Evolutionary conservation across 169 alveolate genomes (phyloP), one percentile per base, ranked within the genome.

Genomic region (Sarcocystis neurona): DNA sequence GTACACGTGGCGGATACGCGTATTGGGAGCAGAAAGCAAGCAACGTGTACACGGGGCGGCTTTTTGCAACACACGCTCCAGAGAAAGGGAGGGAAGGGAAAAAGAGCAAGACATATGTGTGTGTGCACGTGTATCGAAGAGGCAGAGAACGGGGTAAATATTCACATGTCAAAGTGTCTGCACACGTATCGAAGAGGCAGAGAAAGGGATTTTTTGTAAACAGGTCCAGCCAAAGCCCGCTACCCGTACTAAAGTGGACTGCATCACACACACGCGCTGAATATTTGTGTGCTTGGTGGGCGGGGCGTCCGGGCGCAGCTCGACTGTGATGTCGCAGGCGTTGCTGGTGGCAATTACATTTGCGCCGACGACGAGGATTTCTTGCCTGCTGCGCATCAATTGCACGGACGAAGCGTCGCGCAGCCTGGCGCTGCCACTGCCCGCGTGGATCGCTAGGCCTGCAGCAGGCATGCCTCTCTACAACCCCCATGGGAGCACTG

Each of bases 321-420:
- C 90, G 44, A 94, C 96, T 90, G 37, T 66, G 74, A 84, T 87
- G 41, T 92, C 95, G 77, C 95, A 94, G 56, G 60, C 89, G 50
- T 84, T 93, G 48, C 75, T 96, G 70, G 68, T 96, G 68, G 91
- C 63, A 43, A 82, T 96, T 70, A 85, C 96, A 12, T 89, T 96
- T 75, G 90, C 96, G 37, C 96, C 96, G 46, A 98, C 98, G 2
- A 94, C 92, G 87, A 90, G 85, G 46, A 84, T 96, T 80, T 91
- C 97, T 41, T 96, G 98, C 88, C 89, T 96, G 68, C 95, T 95
- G 91, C 96, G 98, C 70, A 94, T 96, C 89, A 96, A 96, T 92
- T 96, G 98, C 87, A 95, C 95, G 66, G 97, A 95, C 70, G 97
- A 84, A 60, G 91, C 93, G 80, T 95, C 97, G 27, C 91, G 93